Evolutionary conservation across 1,139 yeast genomes (phyloP).

Genomic region (Candida pseudocylindracea): DNA sequence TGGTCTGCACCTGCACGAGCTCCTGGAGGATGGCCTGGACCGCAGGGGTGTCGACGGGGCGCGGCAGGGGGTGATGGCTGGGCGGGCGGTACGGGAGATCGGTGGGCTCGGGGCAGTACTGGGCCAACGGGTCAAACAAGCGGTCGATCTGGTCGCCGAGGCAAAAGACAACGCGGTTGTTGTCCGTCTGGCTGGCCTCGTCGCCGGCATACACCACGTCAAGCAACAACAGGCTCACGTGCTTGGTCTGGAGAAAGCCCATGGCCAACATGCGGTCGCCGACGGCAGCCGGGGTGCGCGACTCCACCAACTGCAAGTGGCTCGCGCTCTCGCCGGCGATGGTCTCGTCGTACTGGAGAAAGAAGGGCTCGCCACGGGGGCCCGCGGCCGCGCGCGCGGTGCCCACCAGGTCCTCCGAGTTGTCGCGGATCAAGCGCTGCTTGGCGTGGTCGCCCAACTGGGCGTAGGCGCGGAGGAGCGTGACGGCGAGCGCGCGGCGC

Average conservation of each 20-base stretch:
- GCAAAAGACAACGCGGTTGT: conserved; percentile 50
- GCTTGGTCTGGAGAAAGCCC: conserved; percentile 40
- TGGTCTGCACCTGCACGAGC: conserved; percentile 45
- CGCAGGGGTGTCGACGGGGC: conserved; percentile 2
- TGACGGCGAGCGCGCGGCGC: conserved; percentile 55
- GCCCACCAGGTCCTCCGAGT: conserved; percentile 5
- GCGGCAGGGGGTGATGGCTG: conserved; percentile 5
- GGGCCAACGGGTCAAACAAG: conserved; percentile 70
- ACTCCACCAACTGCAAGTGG: conserved; percentile 25
- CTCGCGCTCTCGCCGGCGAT: conserved; percentile 59
- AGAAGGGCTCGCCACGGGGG: too few relatives aligned
- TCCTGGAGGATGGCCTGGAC: conserved; percentile 38
- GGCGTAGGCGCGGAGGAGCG: conserved; percentile 47
- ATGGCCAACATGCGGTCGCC: conserved; percentile 25
- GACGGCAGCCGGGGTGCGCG: conserved; percentile 27
- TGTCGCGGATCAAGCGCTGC: conserved; percentile 1
- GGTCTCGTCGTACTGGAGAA: conserved; percentile 41
- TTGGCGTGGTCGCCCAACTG: conserved; percentile 12
- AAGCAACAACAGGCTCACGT: conserved; percentile 28
- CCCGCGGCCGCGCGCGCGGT: not conserved
- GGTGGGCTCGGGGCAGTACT: conserved; percentile 78
- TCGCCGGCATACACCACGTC: conserved; percentile 46
- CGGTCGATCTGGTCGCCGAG: conserved; percentile 78
- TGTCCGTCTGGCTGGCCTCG: conserved; percentile 10
- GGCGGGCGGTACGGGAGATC: conserved; percentile 45